These are phyloP conservation scores for Ceriops tagal DNA, from an alignment of 345 rosid genomes.

Conservation along the genomic window DNA sequence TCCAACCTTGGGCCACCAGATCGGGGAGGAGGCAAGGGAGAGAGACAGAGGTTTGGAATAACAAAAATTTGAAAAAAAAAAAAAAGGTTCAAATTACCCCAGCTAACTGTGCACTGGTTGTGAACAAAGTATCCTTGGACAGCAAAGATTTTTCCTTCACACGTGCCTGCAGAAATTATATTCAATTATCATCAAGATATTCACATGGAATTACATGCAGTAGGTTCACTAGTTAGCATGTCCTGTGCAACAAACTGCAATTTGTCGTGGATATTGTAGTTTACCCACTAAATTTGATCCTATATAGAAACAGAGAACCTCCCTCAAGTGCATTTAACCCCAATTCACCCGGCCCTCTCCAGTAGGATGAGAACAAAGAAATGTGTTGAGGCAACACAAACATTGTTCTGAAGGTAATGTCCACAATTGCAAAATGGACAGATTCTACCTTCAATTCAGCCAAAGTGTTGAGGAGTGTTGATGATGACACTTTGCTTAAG, in stretches of 20 bases:
- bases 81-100: slow-evolving; percentile 43
- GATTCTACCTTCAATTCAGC: no score
- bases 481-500: no score
- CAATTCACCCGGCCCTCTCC: background rate
- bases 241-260: background rate
- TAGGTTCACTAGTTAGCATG: background rate
- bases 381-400: no score
- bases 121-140: slow-evolving; percentile 49
- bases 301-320: background rate
- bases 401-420: no score
- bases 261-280: no score
- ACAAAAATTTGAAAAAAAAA: background rate
- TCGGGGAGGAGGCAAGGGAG: no score
- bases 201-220: background rate
- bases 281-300: no score
- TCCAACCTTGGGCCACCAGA: no score
- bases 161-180: slow-evolving; percentile 54
- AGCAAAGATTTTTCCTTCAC: slow-evolving; percentile 71
- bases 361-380: no score
- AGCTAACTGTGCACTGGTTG: slow-evolving; percentile 48
- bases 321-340: no score
- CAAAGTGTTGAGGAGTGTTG: no score
- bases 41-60: background rate
- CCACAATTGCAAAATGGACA: no score
- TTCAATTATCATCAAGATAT: background rate